Evolutionary conservation across 805 yeast species (phyloP), one percentile per base, ranked within the genome.

Genomic region (Kodamaea hsintzibuensis): DNA sequence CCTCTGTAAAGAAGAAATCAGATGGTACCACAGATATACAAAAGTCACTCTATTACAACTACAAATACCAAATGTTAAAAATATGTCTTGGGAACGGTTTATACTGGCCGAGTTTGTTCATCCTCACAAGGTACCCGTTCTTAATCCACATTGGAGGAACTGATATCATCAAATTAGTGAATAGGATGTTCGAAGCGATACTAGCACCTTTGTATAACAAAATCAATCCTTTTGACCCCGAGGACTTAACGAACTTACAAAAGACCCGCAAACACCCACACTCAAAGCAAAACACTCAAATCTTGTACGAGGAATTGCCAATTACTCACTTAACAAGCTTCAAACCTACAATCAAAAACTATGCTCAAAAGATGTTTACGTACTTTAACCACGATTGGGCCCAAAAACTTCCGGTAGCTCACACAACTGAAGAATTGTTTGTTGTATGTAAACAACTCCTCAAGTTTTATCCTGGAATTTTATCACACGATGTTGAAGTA

Each of bases 51-150:
- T 19, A 16, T 9, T n/a, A 43, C 19, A 71, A 72, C 59, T 52
- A 56, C 55, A 66, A 61, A 57, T 65, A 55, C 30, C 74, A 73
- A 46, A 69, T 89, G 37, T 65, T 88, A 35, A 77, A 82, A 56
- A 71, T 78, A 13, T 72, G 85, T 35, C 67, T 92, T 5, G 68
- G 81, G 0, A 80, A 78, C 57, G 92, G 95, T 1, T 67, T 86
- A 48, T 76, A 85, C 49, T 75, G 82, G 66, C 90, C 91, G 2
- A 73, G 89, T 0, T 53, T 88, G 8, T 82, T 69, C 60, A 72
- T 89, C 4, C 70, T 91, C 3, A 72, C 82, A 1, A 78, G 78
- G 56, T 83, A 81, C 60, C 96, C 96, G 7, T 82, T 74, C 50
- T 66, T 90, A 19, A 81, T 86, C 0, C 67, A 77, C 40, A 72